These are phyloP conservation scores for Colletotrichum godetiae DNA, from an alignment of 2,329 filamentous ascomycete species.

Conservation along the genomic window DNA sequence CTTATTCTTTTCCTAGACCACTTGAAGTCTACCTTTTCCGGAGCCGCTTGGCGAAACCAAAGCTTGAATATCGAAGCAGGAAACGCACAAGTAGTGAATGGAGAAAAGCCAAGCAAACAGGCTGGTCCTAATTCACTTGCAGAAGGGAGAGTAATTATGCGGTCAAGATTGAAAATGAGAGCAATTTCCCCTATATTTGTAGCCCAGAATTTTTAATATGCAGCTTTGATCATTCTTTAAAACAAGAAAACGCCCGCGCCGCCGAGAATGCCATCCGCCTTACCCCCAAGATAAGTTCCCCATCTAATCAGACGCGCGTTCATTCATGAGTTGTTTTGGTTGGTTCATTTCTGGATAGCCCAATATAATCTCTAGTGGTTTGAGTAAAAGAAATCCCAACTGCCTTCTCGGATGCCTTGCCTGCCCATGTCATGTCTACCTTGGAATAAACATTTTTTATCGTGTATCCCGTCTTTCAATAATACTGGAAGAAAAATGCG, in stretches of 20 bases:
- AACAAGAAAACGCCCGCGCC: background rate
- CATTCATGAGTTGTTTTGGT: slow-evolving; percentile 9
- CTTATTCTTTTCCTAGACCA: background rate
- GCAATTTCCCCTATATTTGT: slow-evolving; percentile 1
- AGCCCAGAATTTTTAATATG: background rate
- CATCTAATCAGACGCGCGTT: background rate
- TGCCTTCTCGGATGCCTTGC: background rate
- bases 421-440: slow-evolving; percentile 6
- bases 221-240: background rate
- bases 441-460: background rate
- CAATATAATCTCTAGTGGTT: background rate
- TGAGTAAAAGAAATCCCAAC: background rate
- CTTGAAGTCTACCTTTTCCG: no score
- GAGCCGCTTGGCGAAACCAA: background rate
- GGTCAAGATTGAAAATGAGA: background rate
- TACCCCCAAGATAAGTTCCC: background rate
- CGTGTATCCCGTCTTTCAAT: slow-evolving; percentile 6
- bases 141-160: background rate
- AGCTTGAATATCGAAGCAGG: background rate
- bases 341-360: slow-evolving; percentile 12
- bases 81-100: background rate
- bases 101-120: background rate
- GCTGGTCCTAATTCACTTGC: background rate
- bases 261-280: slow-evolving; percentile 2
- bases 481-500: background rate